A percentile compares a stretch with the other conserved stretches of the same genome.
phyloP scores from a whole-genome alignment of 1,139 yeast genomes.

The Geotrichum siamense region DNA sequence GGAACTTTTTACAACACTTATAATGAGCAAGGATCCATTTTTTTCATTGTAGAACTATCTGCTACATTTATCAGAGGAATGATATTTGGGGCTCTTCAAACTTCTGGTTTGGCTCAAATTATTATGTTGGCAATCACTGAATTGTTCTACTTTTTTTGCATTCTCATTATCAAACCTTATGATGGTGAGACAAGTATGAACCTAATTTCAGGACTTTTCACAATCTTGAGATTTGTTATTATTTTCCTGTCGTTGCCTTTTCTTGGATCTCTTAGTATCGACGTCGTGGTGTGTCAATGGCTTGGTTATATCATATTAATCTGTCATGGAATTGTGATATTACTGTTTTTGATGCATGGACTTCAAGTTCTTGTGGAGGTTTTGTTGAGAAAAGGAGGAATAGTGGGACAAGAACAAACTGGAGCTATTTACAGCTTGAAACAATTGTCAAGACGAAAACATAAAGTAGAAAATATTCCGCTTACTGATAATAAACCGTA shows the following conservation, averaged over 20 bases:
- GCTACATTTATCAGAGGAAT: constrained; percentile 30
- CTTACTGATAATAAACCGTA: constrained; percentile 1
- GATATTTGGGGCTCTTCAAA: constrained; percentile 33
- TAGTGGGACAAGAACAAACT: constrained; percentile 21
- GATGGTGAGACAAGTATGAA: constrained; percentile 32
- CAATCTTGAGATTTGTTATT: constrained; percentile 25
- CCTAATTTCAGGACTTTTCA: constrained; percentile 22
- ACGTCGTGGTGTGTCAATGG: constrained; percentile 30
- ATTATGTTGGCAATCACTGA: constrained; percentile 31
- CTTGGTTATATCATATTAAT: constrained; percentile 32
- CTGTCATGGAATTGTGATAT: constrained; percentile 30
- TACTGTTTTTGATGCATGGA: constrained; percentile 30
- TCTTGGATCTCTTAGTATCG: constrained; percentile 24
- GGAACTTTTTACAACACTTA: constrained; percentile 33
- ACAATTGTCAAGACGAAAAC: constrained; percentile 24
- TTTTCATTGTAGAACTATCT: constrained; percentile 24
- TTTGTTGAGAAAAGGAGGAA: constrained; percentile 27
- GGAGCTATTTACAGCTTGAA: constrained; percentile 24
- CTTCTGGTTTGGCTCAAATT: constrained; percentile 35
- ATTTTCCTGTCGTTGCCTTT: constrained; percentile 32
- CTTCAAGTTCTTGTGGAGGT: constrained; percentile 31
- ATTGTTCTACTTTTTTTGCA: constrained; percentile 24
- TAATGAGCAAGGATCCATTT: constrained; percentile 23
- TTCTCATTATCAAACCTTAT: constrained; percentile 29
- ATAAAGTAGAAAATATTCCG: constrained; percentile 1